phyloP scores from a whole-genome alignment of 2,329 filamentous ascomycete genomes.

The Plenodomus lindquistii region DNA sequence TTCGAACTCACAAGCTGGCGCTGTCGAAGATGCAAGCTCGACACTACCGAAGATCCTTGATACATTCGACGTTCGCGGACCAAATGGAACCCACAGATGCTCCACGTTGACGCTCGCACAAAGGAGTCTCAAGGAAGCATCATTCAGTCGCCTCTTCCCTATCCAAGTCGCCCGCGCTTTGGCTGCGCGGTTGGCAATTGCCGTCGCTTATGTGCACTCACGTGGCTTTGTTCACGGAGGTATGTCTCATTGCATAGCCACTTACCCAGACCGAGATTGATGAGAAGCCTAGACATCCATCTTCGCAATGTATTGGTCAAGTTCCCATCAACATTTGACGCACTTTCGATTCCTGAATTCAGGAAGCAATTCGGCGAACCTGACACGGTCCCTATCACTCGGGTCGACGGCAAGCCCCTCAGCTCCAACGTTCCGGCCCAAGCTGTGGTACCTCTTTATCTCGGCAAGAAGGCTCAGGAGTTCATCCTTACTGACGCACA shows the following conservation, averaged over 20 bases:
- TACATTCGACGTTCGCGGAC: conserved; percentile 8
- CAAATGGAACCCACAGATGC: conserved; percentile 12
- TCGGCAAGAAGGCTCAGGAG: conserved; percentile 11
- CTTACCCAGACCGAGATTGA: conserved; percentile 1
- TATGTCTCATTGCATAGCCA: neutral
- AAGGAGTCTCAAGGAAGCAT: conserved; percentile 14
- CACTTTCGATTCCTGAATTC: conserved; percentile 9
- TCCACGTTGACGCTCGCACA: conserved; percentile 11
- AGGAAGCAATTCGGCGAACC: conserved; percentile 10
- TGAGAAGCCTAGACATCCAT: conserved; percentile 4
- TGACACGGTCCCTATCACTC: conserved; percentile 9
- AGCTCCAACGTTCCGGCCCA: conserved; percentile 6
- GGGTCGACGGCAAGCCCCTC: conserved; percentile 8
- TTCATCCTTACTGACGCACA: conserved; percentile 11
- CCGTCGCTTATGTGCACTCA: conserved; percentile 11
- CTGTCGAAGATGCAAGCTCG: conserved; percentile 1
- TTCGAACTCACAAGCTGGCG: conserved; percentile 4
- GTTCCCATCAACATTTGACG: conserved; percentile 11
- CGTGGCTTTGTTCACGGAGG: conserved; percentile 11
- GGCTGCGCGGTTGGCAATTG: conserved; percentile 8
- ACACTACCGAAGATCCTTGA: conserved; percentile 7
- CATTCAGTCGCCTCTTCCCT: conserved; percentile 12
- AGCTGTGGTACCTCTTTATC: conserved; percentile 13
- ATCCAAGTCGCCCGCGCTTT: conserved; percentile 12
- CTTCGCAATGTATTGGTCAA: conserved; percentile 10